Conservation (phyloP, 2,329 filamentous ascomycete genomes). For the Ramularia endophylla region DNA sequence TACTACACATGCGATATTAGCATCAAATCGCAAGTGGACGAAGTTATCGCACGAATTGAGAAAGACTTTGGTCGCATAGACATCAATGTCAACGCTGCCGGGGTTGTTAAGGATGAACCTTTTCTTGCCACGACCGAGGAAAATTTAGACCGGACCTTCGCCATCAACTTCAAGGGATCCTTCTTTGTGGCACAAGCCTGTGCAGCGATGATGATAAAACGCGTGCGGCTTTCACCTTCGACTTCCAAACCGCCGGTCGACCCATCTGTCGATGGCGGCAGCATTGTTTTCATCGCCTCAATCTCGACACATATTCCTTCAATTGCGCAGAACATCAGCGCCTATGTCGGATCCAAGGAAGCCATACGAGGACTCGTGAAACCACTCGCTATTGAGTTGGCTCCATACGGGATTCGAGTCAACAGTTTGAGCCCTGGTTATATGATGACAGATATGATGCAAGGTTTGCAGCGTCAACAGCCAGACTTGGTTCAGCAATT, state of each 20-base stretch:
- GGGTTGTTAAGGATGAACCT: constrained; percentile 24
- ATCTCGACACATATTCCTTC: constrained; percentile 25
- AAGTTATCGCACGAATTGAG: constrained; percentile 5
- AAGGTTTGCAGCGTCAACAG: constrained; percentile 30
- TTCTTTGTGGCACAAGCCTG: constrained; percentile 28
- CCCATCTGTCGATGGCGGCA: constrained; percentile 10
- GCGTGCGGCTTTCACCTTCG: neutral
- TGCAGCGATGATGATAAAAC: constrained; percentile 20
- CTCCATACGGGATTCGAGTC: constrained; percentile 29
- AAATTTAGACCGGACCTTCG: constrained; percentile 16
- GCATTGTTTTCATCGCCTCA: constrained; percentile 27
- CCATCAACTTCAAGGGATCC: constrained; percentile 20
- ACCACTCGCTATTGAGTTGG: constrained; percentile 34
- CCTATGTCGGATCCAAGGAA: constrained; percentile 24
- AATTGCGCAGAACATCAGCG: constrained; percentile 22
- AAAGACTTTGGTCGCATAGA: constrained; percentile 9
- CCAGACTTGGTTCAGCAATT: constrained; percentile 22
- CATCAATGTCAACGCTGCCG: constrained; percentile 24
- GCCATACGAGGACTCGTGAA: constrained; percentile 23
- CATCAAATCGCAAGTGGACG: constrained; percentile 3
- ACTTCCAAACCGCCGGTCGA: constrained; percentile 27
- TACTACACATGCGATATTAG: constrained; percentile 12
- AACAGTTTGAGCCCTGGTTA: constrained; percentile 8
- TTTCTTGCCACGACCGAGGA: constrained; percentile 23
- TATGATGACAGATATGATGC: constrained; percentile 12